Evolutionary conservation across 129 eudicot genomes (phyloP).

Genomic region (Calendula officinalis): DNA sequence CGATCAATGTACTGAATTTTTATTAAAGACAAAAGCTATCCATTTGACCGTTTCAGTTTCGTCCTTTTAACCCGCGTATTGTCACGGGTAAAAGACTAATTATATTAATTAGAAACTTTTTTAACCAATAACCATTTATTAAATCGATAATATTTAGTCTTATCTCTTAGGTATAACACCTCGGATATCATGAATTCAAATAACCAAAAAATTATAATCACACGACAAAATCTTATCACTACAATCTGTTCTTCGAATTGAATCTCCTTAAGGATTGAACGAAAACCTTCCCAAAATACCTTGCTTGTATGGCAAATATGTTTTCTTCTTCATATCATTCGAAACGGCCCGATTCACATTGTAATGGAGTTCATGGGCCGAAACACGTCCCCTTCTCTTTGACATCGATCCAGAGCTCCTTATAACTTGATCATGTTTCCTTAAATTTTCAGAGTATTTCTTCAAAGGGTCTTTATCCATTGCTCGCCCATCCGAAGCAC

Average conservation of each 20-base stretch:
- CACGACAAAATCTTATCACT: neutral
- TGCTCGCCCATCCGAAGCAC: conserved; percentile 88
- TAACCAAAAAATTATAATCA: neutral
- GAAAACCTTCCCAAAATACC: conserved; percentile 71
- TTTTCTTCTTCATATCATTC: conserved; percentile 76
- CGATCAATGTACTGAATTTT: too few species aligned
- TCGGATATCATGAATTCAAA: neutral
- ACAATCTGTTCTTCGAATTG: neutral
- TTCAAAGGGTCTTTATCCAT: conserved; percentile 61
- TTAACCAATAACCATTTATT: too few species aligned
- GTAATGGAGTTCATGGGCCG: conserved; percentile 87
- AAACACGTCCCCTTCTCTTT: conserved; percentile 51
- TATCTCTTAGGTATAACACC: too few species aligned
- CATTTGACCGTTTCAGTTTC: too few species aligned
- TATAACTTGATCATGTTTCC: conserved; percentile 35
- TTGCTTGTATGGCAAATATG: conserved; percentile 82
- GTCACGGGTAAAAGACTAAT: too few species aligned
- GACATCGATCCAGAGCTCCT: conserved; percentile 38
- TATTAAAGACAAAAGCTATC: too few species aligned
- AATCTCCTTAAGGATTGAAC: conserved; percentile 41
- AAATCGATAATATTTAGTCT: too few species aligned
- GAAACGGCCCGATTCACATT: conserved; percentile 65
- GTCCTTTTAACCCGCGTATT: too few species aligned
- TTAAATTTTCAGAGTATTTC: conserved; percentile 48
- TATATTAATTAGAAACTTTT: too few species aligned